Conservation (phyloP, 2,329 filamentous ascomycete species). For the Ceratocystis variospora region DNA sequence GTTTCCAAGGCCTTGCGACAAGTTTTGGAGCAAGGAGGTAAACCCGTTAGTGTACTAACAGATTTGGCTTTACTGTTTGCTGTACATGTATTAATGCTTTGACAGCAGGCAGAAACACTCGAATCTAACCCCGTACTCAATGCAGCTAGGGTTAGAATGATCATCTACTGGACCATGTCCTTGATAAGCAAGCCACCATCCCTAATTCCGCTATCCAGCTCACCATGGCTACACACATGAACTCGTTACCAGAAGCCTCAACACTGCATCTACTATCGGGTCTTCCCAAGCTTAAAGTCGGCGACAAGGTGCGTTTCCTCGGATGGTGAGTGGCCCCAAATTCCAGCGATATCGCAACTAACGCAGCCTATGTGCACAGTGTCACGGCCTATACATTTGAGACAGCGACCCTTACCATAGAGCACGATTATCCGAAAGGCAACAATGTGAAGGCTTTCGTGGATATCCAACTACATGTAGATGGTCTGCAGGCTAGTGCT, state of each 20-base stretch:
- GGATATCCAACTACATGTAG: conserved; percentile 57
- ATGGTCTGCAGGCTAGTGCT: conserved; percentile 47
- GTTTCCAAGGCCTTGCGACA: neutral
- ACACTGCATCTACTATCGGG: conserved; percentile 50
- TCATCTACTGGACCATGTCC: no score
- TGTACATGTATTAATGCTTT: neutral
- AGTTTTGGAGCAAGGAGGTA: conserved; percentile 22
- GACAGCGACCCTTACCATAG: conserved; percentile 50
- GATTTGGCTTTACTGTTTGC: neutral
- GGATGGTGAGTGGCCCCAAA: conserved; percentile 56
- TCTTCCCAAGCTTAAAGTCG: conserved; percentile 37
- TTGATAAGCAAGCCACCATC: no score
- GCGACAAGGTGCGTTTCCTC: conserved; percentile 78
- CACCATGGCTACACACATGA: conserved; percentile 27
- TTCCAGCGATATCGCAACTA: conserved; percentile 20
- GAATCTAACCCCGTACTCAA: neutral
- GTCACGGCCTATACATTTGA: conserved; percentile 38
- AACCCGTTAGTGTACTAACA: neutral
- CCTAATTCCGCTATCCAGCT: neutral
- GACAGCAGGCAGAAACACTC: neutral
- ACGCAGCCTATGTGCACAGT: conserved; percentile 17
- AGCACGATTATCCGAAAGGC: conserved; percentile 47
- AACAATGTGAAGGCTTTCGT: conserved; percentile 42
- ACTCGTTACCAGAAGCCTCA: conserved; percentile 48
- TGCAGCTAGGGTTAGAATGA: neutral